A percentile compares a stretch with the other conserved stretches of the same genome.
These are phyloP conservation scores for Emmonsiellopsis sp. DNA, from an alignment of 2,329 filamentous ascomycete genomes.

Conservation along the genomic window DNA sequence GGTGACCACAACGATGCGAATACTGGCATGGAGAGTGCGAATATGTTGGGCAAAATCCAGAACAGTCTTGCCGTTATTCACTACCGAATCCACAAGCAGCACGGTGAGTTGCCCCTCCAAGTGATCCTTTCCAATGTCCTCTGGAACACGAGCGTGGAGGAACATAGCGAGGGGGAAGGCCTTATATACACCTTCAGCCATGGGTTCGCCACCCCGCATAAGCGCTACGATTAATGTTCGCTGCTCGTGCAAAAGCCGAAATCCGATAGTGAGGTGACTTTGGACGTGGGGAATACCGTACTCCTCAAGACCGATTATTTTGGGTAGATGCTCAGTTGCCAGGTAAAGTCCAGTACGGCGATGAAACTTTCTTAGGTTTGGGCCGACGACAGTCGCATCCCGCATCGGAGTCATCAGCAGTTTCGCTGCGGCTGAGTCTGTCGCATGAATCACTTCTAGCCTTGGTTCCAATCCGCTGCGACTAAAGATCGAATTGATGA, in stretches of 20 bases:
- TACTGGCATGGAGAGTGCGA: slow-evolving; percentile 25
- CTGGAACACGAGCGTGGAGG: slow-evolving; percentile 33
- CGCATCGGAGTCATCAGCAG: slow-evolving; percentile 47
- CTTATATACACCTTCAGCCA: slow-evolving; percentile 50
- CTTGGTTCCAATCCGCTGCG: slow-evolving; percentile 4
- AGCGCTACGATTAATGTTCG: slow-evolving; percentile 47
- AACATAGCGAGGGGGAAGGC: slow-evolving; percentile 45
- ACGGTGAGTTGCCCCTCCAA: slow-evolving; percentile 32
- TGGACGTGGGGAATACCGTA: slow-evolving; percentile 45
- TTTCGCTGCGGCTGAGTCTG: slow-evolving; percentile 35
- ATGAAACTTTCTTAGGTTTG: slow-evolving; percentile 42
- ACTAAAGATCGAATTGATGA: slow-evolving; percentile 15
- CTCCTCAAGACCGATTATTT: slow-evolving; percentile 40
- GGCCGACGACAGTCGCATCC: slow-evolving; percentile 39
- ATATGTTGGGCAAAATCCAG: slow-evolving; percentile 41
- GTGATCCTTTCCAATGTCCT: slow-evolving; percentile 36
- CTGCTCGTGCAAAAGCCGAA: slow-evolving; percentile 39
- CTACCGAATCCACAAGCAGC: slow-evolving; percentile 50
- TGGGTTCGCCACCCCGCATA: slow-evolving; percentile 55
- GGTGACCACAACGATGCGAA: slow-evolving; percentile 46
- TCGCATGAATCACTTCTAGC: slow-evolving; percentile 35
- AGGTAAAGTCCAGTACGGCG: slow-evolving; percentile 43
- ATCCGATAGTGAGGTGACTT: slow-evolving; percentile 34
- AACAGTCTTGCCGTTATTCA: slow-evolving; percentile 48
- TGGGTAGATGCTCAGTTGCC: slow-evolving; percentile 38